Base-by-base conservation (phyloP, 495 filamentous ascomycete species). In the Beverwykella pulmonaria region DNA sequence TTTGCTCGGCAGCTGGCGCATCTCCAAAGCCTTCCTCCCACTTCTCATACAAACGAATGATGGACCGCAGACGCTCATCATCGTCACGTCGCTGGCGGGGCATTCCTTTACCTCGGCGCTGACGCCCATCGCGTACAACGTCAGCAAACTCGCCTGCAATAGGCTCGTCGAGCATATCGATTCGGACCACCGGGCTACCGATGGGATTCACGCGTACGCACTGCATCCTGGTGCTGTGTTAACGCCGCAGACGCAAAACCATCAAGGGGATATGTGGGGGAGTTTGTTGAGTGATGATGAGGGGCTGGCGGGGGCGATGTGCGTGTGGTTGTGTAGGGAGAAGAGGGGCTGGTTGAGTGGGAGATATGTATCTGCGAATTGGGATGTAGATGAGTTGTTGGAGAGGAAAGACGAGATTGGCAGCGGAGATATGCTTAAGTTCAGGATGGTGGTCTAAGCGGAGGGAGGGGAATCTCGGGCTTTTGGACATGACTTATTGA, bases 161-260 rank as follows among this genome's bases (percentile, higher is more conserved):
- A 50, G 68, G 17, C 39, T 73, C 44, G 63, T 70, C 2, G 71
- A 75, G 58, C 54, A 65, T 30, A 44, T 75, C 15, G 59, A 53
- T 52, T n/a, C 50, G 6, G 71, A 73, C 30, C 69, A 74, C 30
- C 17, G 58, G n/a, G 53, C 6, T 12, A 41, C 61, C 36, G 58
- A 70, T 8, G 73, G 69, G 1, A n/a, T 74, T 25, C 49, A 46
- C 29, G 66, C 71, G 32, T 75, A 68, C 59, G 69, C 66, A n/a
- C 32, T 75, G 27, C 73, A 75, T 72, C 73, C 72, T n/a, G 71
- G 73, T 1, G 70, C 59, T 4, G 73, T 74, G 32, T 15, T 75
- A 49, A 75, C 73, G 55, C 64, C 70, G 32, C 73, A 73, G 62
- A 75, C 70, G 44, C 36, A 61, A 54, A 26, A 25, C 2, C 55